Evolutionary conservation across 148 eudicot genomes (phyloP), one percentile per base, ranked within the genome.

Genomic region (Arctostaphylos glauca): DNA sequence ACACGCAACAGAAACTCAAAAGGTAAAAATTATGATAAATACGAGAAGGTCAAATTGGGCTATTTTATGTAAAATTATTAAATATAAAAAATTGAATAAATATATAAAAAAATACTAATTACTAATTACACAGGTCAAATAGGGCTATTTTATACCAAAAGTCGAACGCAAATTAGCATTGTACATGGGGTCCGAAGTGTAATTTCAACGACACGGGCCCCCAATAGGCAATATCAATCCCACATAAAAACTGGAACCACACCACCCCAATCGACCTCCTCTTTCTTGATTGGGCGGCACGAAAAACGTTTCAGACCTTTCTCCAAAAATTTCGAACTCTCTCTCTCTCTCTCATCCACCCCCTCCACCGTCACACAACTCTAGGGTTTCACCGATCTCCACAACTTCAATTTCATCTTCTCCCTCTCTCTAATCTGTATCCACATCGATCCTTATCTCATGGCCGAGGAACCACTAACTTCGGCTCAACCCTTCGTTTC

Each of bases 391-490:
- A 52, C 43, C 73, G 56, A 78, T 56, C 75, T 76, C 81, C 19
- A 31, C 66, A 18, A 64, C n/a, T 74, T 9, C 54, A 31, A 31
- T 31, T 31, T 31, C 54, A 23, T 18, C 72, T 41, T 49, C 54
- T 70, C 31, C 62, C 80, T n/a, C 72, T 59, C 62, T 16, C 21
- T 5, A 6, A 10, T 31, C 1, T 31, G 38, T 31, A 21, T 21
- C 68, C 21, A 3, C 13, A 48, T 52, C 81, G 81, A 59, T 79
- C 48, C 19, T 44, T 76, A 5, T 78, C 85, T 31, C 76, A 84
- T 82, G 91, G 82, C 83, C 74, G 84, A 87, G 7, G 91, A 88
- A 46, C 62, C 88, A 23, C 62, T 76, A 54, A 3, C 78, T 48
- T 47, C 77, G 25, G 50, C 75, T 4, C 81, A 83, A 0, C 67